Conservation (phyloP, 495 filamentous ascomycete genomes). For the Penicillium cinerascens region DNA sequence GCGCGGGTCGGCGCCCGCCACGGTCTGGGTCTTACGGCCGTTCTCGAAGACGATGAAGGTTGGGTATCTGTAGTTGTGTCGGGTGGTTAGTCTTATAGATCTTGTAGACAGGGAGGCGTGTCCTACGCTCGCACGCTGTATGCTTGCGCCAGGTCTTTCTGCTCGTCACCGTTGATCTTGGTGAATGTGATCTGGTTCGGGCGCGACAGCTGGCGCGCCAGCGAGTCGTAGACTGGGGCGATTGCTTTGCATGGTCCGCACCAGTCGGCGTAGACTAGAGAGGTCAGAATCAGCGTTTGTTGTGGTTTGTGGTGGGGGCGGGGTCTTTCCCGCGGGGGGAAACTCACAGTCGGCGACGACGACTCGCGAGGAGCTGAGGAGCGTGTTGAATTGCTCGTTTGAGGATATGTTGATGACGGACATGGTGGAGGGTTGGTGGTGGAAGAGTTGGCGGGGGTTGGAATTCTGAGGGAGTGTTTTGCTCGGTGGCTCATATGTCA, state of each 20-base stretch:
- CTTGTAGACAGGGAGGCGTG: not conserved
- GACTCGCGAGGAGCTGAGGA: conserved; percentile 64
- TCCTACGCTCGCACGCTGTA: conserved; percentile 72
- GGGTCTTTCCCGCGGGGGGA: conserved; percentile 1
- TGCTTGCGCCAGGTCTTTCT: conserved; percentile 66
- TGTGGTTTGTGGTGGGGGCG: not conserved
- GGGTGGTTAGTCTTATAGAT: not conserved
- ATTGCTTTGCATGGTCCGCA: conserved; percentile 82
- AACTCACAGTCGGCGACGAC: conserved; percentile 85
- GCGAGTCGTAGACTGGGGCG: conserved; percentile 77
- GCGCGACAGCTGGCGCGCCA: conserved; percentile 67
- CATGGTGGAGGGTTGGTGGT: conserved; percentile 18
- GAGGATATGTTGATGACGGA: conserved; percentile 69
- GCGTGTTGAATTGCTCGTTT: conserved; percentile 61
- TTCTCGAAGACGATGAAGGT: conserved; percentile 91
- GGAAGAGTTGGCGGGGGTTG: conserved; percentile 13
- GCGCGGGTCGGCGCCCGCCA: conserved; percentile 68
- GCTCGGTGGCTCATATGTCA: conserved; percentile 34
- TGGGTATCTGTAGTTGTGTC: conserved; percentile 40
- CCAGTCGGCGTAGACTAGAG: conserved; percentile 81
- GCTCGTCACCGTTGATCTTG: conserved; percentile 79
- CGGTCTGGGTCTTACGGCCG: conserved; percentile 59
- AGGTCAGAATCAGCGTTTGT: conserved; percentile 4
- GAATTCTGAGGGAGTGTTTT: conserved; percentile 16
- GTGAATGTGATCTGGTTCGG: conserved; percentile 74